phyloP scores from a whole-genome alignment of 176 grass and related monocot species.

The Rhynchospora breviuscula region DNA sequence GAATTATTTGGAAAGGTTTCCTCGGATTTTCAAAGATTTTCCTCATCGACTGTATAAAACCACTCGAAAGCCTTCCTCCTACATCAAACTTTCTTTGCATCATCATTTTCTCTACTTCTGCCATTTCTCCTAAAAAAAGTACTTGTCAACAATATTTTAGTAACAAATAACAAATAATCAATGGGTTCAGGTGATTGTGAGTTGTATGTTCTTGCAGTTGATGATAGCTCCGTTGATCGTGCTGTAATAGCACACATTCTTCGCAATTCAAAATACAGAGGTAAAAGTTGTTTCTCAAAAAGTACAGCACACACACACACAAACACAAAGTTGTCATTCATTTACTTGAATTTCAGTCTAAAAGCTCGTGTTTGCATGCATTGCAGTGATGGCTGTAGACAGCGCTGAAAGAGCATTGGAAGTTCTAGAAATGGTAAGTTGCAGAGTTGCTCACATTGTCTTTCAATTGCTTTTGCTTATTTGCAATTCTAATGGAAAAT shows the following conservation, averaged over 20 bases:
- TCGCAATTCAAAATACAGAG: conserved; percentile 53
- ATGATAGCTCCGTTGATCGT: conserved; percentile 81
- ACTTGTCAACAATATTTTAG: neutral
- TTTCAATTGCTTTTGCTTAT: neutral
- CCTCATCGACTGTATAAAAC: neutral
- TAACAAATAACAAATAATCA: neutral
- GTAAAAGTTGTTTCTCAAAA: conserved; percentile 1
- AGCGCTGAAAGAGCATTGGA: conserved; percentile 86
- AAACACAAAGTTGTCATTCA: neutral
- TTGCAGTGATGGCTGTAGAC: conserved; percentile 79
- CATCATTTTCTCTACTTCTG: neutral
- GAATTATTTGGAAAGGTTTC: neutral
- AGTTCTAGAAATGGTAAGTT: conserved; percentile 55
- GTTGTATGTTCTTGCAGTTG: conserved; percentile 71
- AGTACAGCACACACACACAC: neutral
- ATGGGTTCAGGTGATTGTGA: neutral
- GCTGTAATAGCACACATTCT: conserved; percentile 70
- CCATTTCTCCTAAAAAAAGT: neutral
- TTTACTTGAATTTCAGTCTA: neutral
- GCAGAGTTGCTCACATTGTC: neutral
- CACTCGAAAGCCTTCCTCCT: neutral
- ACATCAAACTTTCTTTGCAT: neutral
- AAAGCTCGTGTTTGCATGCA: neutral
- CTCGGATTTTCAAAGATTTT: conserved; percentile 6
- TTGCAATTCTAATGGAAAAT: neutral